A percentile compares a stretch with the other conserved stretches of the same genome.
phyloP scores from a whole-genome alignment of 2,329 filamentous ascomycete genomes.

The Colletotrichum magnum region DNA sequence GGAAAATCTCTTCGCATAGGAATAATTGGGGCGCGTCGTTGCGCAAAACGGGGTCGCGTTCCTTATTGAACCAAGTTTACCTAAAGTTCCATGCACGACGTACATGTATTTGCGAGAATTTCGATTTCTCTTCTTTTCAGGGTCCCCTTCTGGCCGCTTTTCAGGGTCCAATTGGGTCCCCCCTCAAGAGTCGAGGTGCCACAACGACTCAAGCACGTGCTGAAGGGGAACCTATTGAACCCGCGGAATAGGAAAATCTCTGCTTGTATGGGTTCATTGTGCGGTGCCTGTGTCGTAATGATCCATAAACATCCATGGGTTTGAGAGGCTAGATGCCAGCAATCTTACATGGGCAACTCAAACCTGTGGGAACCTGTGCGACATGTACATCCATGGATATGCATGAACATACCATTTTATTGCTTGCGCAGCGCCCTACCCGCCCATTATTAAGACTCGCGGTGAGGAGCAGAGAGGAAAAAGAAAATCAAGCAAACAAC shows the following conservation, averaged over 20 bases:
- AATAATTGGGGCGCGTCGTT: slow-evolving; percentile 19
- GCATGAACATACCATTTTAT: not conserved
- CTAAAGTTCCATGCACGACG: slow-evolving; percentile 16
- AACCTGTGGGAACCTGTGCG: too few species aligned
- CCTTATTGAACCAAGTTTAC: slow-evolving; percentile 24
- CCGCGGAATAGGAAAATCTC: slow-evolving; percentile 15
- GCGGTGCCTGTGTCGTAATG: slow-evolving; percentile 17
- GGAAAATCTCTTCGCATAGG: slow-evolving; percentile 10
- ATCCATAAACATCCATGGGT: too few species aligned
- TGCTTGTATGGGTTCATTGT: slow-evolving; percentile 6
- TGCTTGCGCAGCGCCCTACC: not conserved
- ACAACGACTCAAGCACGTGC: slow-evolving; percentile 22
- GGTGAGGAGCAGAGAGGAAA: too few species aligned
- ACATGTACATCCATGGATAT: too few species aligned
- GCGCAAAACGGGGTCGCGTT: slow-evolving; percentile 27
- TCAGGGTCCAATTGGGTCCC: slow-evolving; percentile 17
- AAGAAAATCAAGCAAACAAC: slow-evolving; percentile 6
- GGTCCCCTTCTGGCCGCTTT: not conserved
- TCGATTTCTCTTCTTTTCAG: not conserved
- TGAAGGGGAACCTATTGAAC: not conserved
- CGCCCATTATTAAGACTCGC: not conserved
- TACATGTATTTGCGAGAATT: not conserved
- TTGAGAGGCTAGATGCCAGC: too few species aligned
- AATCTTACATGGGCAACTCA: too few species aligned
- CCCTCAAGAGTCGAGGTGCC: slow-evolving; percentile 13